phyloP scores from a whole-genome alignment of 495 filamentous ascomycete species.

The Lepidopterella palustris region DNA sequence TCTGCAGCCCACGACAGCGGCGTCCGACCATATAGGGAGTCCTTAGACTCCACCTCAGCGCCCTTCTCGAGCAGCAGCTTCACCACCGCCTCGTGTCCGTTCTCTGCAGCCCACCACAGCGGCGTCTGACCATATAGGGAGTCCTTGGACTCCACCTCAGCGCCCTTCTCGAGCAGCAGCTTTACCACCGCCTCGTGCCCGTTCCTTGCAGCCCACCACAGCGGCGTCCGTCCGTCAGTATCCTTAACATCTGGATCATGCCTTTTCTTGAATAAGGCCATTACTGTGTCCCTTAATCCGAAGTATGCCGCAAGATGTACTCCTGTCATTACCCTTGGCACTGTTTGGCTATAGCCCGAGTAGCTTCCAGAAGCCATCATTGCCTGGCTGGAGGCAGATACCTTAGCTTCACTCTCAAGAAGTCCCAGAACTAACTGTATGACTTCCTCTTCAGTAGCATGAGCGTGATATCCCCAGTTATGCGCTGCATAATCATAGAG shows the following conservation, averaged over 20 bases:
- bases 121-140: background rate
- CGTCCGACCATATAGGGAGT: background rate
- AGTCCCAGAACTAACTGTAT: background rate
- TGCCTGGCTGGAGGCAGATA: background rate
- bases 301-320: slow-evolving; percentile 13
- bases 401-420: background rate
- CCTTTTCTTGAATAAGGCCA: background rate
- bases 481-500: slow-evolving; percentile 40
- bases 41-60: background rate
- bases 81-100: background rate
- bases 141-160: background rate
- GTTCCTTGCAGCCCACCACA: background rate
- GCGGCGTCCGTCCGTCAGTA: background rate
- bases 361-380: background rate
- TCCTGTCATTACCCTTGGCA: slow-evolving; percentile 6
- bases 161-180: too few species aligned
- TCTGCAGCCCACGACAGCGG: background rate
- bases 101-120: background rate
- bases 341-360: slow-evolving; percentile 5
- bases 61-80: too few species aligned
- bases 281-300: slow-evolving; percentile 5
- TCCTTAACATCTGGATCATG: background rate
- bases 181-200: background rate
- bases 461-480: slow-evolving; percentile 42
- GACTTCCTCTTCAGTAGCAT: background rate